phyloP scores from a whole-genome alignment of 1,284 basidiomycete genomes.

The Boletellus sp. region DNA sequence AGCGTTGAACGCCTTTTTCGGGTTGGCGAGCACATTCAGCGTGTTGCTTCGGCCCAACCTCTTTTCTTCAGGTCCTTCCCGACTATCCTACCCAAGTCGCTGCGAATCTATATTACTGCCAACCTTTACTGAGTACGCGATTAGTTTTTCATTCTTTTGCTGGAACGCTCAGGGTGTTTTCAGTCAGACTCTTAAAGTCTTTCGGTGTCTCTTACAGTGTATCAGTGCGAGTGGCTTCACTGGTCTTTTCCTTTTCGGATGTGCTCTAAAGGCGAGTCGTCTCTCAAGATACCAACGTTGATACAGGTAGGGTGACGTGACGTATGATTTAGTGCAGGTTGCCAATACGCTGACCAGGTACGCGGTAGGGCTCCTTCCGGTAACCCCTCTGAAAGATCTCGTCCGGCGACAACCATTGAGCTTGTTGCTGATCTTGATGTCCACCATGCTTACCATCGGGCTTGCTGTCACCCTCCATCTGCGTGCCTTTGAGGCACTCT shows the following conservation, averaged over 20 bases:
- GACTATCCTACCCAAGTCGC: slow-evolving; percentile 37
- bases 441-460: slow-evolving; percentile 52
- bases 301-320: slow-evolving; percentile 45
- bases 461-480: slow-evolving; percentile 47
- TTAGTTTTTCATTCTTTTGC: not conserved
- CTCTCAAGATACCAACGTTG: slow-evolving; percentile 45
- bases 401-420: slow-evolving; percentile 56
- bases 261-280: not conserved
- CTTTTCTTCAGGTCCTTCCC: slow-evolving; percentile 1
- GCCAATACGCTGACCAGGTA: slow-evolving; percentile 37
- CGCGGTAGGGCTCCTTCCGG: slow-evolving; percentile 54
- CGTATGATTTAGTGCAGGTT: not conserved
- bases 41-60: slow-evolving; percentile 34
- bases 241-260: not conserved
- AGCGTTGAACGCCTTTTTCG: slow-evolving; percentile 60
- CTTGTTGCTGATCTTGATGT: slow-evolving; percentile 44
- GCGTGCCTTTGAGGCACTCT: slow-evolving; percentile 51
- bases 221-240: slow-evolving; percentile 40
- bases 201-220: slow-evolving; percentile 58
- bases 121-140: slow-evolving; percentile 61
- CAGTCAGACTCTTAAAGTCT: slow-evolving; percentile 52
- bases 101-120: slow-evolving; percentile 70
- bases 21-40: slow-evolving; percentile 57
- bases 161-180: slow-evolving; percentile 7
- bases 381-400: slow-evolving; percentile 67